A percentile compares a stretch with the other conserved stretches of the same genome.
Conservation (phyloP, 2,329 filamentous ascomycete genomes). For the Coniosporium tulheliwenetii region DNA sequence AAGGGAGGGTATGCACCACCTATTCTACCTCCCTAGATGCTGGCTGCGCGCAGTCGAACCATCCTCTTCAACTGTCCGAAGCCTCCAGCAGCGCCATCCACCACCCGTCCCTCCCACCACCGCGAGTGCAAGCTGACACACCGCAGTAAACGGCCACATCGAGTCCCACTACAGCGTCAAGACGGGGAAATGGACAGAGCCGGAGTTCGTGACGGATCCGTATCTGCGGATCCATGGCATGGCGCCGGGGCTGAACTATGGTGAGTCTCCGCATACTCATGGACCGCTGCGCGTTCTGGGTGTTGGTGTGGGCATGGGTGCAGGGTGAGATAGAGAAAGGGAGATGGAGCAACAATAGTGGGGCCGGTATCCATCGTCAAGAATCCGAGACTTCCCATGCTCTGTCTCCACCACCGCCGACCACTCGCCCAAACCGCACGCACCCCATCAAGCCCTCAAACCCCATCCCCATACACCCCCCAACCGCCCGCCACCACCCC, state of each 20-base stretch:
- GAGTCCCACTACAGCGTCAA: constrained; percentile 68
- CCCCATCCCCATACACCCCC: background rate
- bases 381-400: background rate
- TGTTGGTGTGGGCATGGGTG: too few species aligned
- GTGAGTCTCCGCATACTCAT: constrained; percentile 2
- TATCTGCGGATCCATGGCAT: constrained; percentile 86
- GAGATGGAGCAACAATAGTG: too few species aligned
- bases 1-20: constrained; percentile 53
- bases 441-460: background rate
- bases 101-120: background rate
- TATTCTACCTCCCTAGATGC: background rate
- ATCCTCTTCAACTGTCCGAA: too few species aligned
- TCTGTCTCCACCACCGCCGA: background rate
- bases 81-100: background rate
- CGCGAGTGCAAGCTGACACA: background rate
- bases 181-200: constrained; percentile 62
- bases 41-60: too few species aligned
- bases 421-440: too few species aligned
- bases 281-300: background rate
- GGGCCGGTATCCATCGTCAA: too few species aligned
- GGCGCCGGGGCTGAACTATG: constrained; percentile 90
- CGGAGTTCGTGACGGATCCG: constrained; percentile 67
- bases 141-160: constrained; percentile 81
- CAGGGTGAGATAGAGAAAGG: too few species aligned
- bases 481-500: background rate